Conservation (phyloP, 192 early-diverging fungal species). For the Chytriomyces sp. region DNA sequence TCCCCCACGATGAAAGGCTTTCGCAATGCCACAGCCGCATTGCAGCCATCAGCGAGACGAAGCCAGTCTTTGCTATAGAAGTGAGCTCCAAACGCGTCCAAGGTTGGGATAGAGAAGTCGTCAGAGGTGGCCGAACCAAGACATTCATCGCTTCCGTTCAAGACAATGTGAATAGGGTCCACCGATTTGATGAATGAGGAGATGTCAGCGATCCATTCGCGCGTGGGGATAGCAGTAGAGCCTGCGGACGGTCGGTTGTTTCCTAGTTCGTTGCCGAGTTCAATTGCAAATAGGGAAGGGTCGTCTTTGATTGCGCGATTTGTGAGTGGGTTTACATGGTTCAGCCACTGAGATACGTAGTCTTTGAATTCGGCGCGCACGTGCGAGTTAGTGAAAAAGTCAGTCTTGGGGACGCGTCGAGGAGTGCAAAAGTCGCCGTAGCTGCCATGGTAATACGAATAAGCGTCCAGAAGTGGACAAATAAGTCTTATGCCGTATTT, state of each 20-base stretch:
- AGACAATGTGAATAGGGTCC: slow-evolving; percentile 45
- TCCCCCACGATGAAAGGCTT: background rate
- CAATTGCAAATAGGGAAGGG: slow-evolving; percentile 35
- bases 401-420: slow-evolving; percentile 22
- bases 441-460: slow-evolving; percentile 10
- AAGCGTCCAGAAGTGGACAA: slow-evolving; percentile 39
- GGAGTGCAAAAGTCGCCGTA: slow-evolving; percentile 15
- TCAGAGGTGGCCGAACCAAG: background rate
- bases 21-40: background rate
- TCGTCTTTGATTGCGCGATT: slow-evolving; percentile 44
- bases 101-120: background rate
- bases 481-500: slow-evolving; percentile 37
- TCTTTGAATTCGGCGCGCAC: slow-evolving; percentile 35
- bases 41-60: background rate
- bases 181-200: slow-evolving; percentile 36
- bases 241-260: background rate
- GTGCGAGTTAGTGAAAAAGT: slow-evolving; percentile 38
- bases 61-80: background rate
- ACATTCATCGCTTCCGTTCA: slow-evolving; percentile 16
- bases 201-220: slow-evolving; percentile 41
- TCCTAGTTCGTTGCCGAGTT: slow-evolving; percentile 42
- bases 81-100: background rate
- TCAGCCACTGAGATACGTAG: slow-evolving; percentile 37
- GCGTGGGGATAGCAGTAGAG: background rate
- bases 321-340: slow-evolving; percentile 40